These are phyloP conservation scores for Fraxinus cuspidata DNA, from an alignment of 257 asterid species.

Conservation along the genomic window DNA sequence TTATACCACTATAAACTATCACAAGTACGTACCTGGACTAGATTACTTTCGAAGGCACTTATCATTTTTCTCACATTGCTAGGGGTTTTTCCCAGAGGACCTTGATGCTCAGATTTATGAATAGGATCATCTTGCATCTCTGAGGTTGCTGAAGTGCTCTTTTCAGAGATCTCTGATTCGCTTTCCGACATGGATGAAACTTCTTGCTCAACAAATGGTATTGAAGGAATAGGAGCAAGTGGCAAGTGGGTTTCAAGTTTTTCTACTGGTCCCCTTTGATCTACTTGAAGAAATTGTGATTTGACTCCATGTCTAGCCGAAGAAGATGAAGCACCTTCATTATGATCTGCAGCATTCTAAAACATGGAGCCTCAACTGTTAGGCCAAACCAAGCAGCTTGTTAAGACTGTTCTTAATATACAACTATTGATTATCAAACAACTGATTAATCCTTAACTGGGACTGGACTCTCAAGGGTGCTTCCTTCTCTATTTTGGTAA, in stretches of 20 bases:
- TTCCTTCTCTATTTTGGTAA: constrained; percentile 25
- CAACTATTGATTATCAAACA: constrained; percentile 30
- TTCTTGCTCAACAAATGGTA: constrained; percentile 30
- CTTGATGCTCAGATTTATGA: constrained; percentile 34
- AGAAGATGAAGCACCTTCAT: constrained; percentile 43
- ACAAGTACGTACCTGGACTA: constrained; percentile 56
- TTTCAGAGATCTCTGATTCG: constrained; percentile 28
- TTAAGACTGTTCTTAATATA: constrained; percentile 2
- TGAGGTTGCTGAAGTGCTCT: constrained; percentile 24
- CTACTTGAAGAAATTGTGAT: constrained; percentile 30
- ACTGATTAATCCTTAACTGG: constrained; percentile 64
- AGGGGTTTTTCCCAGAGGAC: constrained; percentile 35
- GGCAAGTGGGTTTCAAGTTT: constrained; percentile 31
- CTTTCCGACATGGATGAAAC: constrained; percentile 28
- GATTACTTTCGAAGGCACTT: constrained; percentile 66
- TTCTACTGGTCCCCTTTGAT: constrained; percentile 24
- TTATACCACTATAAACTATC: constrained; percentile 7
- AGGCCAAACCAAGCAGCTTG: constrained; percentile 36
- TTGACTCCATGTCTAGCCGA: constrained; percentile 31
- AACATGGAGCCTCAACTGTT: constrained; percentile 51
- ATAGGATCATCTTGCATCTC: constrained; percentile 30
- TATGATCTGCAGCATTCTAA: constrained; percentile 69
- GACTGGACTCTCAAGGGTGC: constrained; percentile 26
- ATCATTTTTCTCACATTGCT: constrained; percentile 79
- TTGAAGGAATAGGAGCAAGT: constrained; percentile 3